Evolutionary conservation across 805 yeast genomes (phyloP).

Genomic region (Candida andamanensis): DNA sequence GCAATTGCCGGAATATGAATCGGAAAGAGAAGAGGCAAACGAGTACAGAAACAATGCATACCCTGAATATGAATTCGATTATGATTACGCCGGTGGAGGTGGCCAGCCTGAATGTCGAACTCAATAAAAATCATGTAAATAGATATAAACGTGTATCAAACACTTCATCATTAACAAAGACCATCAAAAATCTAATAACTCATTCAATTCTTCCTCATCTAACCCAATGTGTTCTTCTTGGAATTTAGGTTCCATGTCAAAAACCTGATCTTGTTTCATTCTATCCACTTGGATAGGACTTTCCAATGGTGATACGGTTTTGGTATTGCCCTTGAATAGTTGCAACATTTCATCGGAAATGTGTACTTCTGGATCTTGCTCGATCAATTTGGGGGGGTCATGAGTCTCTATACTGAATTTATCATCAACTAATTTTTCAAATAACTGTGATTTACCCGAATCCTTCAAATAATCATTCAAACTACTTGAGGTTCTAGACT

Average conservation of each 20-base stretch:
- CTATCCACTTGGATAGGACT: too few species aligned
- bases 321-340: too few species aligned
- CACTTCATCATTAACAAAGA: too few species aligned
- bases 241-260: conserved; percentile 7
- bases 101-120: conserved; percentile 33
- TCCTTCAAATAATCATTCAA: conserved; percentile 11
- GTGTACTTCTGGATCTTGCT: background rate
- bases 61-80: conserved; percentile 8
- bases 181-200: conserved; percentile 30
- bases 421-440: conserved; percentile 16
- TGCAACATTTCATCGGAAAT: background rate
- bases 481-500: conserved; percentile 11
- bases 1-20: conserved; percentile 26
- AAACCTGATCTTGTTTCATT: conserved; percentile 5
- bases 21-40: conserved; percentile 11
- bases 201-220: conserved; percentile 27
- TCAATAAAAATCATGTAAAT: conserved; percentile 13
- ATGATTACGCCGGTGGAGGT: conserved; percentile 4
- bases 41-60: conserved; percentile 10
- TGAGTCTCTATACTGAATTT: conserved; percentile 15
- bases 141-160: background rate
- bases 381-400: conserved; percentile 8
- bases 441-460: conserved; percentile 5
- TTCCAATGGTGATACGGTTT: background rate
- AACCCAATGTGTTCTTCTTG: conserved; percentile 24